A percentile compares a stretch with the other conserved stretches of the same genome.
phyloP scores from a whole-genome alignment of 495 filamentous ascomycete genomes.

The Aspergillus hancockii region DNA sequence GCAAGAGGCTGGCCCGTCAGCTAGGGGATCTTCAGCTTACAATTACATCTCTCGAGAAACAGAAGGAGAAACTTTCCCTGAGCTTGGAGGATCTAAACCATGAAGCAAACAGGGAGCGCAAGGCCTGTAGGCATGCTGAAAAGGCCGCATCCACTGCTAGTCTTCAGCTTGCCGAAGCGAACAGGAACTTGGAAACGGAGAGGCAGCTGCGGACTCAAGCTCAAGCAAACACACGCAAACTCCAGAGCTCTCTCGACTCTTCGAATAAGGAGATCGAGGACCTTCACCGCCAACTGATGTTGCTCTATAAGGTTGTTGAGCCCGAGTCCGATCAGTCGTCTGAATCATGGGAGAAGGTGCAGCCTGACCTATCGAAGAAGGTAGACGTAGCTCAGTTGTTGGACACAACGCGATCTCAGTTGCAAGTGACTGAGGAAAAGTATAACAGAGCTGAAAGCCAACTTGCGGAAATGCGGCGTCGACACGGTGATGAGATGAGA shows the following conservation, averaged over 20 bases:
- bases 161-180: conserved; percentile 84
- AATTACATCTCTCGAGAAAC: conserved; percentile 86
- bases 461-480: conserved; percentile 71
- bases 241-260: conserved; percentile 75
- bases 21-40: conserved; percentile 85
- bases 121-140: conserved; percentile 87
- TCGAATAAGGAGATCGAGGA: conserved; percentile 78
- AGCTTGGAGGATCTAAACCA: conserved; percentile 92
- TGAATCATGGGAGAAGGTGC: conserved; percentile 63
- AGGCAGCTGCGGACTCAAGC: conserved; percentile 82
- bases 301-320: conserved; percentile 83
- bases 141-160: conserved; percentile 81
- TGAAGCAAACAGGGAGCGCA: conserved; percentile 86
- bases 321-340: conserved; percentile 65
- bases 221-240: conserved; percentile 78
- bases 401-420: conserved; percentile 82
- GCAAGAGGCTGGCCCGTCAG: conserved; percentile 76
- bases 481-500: conserved; percentile 70
- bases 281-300: conserved; percentile 74
- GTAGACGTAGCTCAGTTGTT: conserved; percentile 85
- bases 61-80: conserved; percentile 90
- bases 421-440: conserved; percentile 83
- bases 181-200: conserved; percentile 88
- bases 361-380: conserved; percentile 60
- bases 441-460: conserved; percentile 82